phyloP scores from a whole-genome alignment of 2,329 filamentous ascomycete genomes.

The Diaporthe sp. region DNA sequence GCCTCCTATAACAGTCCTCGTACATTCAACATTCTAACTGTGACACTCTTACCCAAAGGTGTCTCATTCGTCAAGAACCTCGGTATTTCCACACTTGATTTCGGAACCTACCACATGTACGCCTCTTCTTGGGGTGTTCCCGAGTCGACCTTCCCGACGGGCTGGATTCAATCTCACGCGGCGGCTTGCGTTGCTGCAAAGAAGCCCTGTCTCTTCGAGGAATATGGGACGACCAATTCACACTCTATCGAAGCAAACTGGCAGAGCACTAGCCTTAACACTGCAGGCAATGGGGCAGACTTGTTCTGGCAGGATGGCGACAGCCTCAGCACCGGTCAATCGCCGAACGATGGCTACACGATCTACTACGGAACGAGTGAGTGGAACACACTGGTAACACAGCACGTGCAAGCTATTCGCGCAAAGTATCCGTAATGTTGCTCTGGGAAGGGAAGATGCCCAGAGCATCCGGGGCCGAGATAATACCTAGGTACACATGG shows the following conservation, averaged over 20 bases:
- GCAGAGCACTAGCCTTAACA: constrained; percentile 7
- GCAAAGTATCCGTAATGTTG: not conserved
- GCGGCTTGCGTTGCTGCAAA: constrained; percentile 28
- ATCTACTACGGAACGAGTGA: constrained; percentile 32
- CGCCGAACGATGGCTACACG: constrained; percentile 36
- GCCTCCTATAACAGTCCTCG: not conserved
- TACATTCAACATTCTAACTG: constrained; percentile 57
- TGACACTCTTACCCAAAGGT: constrained; percentile 61
- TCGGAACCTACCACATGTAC: constrained; percentile 57
- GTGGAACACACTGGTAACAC: constrained; percentile 35
- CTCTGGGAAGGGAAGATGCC: not conserved
- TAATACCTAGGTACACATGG: too few species aligned
- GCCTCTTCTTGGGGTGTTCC: constrained; percentile 40
- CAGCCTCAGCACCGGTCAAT: constrained; percentile 33
- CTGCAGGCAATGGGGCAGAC: constrained; percentile 34
- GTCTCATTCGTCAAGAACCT: constrained; percentile 65
- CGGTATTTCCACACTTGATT: constrained; percentile 63
- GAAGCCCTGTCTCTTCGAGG: constrained; percentile 39
- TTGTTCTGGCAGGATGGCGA: constrained; percentile 38
- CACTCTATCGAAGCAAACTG: constrained; percentile 15
- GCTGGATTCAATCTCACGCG: constrained; percentile 35
- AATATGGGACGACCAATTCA: constrained; percentile 17
- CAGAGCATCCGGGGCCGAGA: not conserved
- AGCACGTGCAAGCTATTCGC: constrained; percentile 34
- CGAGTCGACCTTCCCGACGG: constrained; percentile 13